Evolutionary conservation across 2,329 filamentous ascomycete species (phyloP).

Genomic region (Penicillium thymicola): DNA sequence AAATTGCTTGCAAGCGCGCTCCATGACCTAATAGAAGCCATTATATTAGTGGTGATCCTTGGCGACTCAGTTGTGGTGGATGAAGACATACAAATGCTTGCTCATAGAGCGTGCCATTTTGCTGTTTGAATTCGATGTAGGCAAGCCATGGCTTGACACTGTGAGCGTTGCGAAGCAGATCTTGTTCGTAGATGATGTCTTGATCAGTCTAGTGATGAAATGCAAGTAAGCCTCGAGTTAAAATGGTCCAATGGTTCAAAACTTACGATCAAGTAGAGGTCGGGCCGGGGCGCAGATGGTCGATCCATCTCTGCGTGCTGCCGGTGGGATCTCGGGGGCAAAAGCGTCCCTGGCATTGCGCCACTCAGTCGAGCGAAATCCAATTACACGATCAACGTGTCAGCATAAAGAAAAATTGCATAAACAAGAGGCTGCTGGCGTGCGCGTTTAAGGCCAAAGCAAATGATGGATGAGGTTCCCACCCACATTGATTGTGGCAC

Average conservation of each 20-base stretch:
- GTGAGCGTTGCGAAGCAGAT: slow-evolving; percentile 79
- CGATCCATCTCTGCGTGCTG: slow-evolving; percentile 45
- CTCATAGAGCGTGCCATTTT: slow-evolving; percentile 79
- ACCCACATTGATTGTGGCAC: slow-evolving; percentile 19
- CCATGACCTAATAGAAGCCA: slow-evolving; percentile 58
- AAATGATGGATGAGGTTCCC: slow-evolving; percentile 27
- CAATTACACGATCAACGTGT: slow-evolving; percentile 31
- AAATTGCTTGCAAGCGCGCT: slow-evolving; percentile 83
- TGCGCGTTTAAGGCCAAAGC: slow-evolving; percentile 22
- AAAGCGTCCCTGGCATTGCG: slow-evolving; percentile 51
- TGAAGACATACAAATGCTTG: slow-evolving; percentile 64
- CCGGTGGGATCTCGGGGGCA: slow-evolving; percentile 46
- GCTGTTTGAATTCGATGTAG: slow-evolving; percentile 86
- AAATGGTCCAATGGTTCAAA: slow-evolving; percentile 2
- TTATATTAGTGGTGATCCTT: slow-evolving; percentile 6
- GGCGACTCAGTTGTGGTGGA: neutral
- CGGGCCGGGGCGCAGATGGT: slow-evolving; percentile 40
- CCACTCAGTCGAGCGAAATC: slow-evolving; percentile 41
- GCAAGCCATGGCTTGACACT: slow-evolving; percentile 92
- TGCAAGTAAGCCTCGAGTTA: slow-evolving; percentile 31
- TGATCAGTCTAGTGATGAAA: slow-evolving; percentile 65
- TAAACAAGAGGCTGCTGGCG: slow-evolving; percentile 28
- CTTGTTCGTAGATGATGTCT: slow-evolving; percentile 94
- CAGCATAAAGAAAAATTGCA: slow-evolving; percentile 24
- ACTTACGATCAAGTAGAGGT: slow-evolving; percentile 48